phyloP scores from a whole-genome alignment of 2,329 filamentous ascomycete species.

The Davidsoniella eucalypti region DNA sequence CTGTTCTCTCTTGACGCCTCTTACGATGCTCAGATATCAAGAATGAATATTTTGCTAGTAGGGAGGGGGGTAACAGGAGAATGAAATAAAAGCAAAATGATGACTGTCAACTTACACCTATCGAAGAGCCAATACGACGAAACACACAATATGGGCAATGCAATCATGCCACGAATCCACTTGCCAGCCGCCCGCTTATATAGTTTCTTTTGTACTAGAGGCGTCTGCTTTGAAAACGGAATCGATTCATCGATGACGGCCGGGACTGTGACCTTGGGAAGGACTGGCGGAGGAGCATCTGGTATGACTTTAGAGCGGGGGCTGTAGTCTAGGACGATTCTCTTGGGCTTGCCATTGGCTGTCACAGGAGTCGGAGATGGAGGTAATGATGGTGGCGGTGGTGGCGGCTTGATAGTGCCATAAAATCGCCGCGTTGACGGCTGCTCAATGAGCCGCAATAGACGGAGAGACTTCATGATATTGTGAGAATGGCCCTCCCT shows the following conservation, averaged over 20 bases:
- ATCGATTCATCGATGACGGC: neutral
- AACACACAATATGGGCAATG: constrained; percentile 8
- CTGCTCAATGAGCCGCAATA: too few relatives aligned
- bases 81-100: neutral
- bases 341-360: too few relatives aligned
- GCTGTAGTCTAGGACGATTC: constrained; percentile 1
- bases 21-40: too few relatives aligned
- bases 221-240: constrained; percentile 10
- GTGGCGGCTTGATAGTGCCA: too few relatives aligned
- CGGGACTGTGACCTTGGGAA: neutral
- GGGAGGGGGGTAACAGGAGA: neutral
- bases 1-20: too few relatives aligned
- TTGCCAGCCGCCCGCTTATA: constrained; percentile 9
- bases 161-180: constrained; percentile 10
- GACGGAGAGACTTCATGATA: too few relatives aligned
- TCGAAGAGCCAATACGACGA: constrained; percentile 11
- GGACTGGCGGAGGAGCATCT: too few relatives aligned
- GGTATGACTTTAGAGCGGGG: neutral
- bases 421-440: too few relatives aligned
- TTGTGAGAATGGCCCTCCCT: too few relatives aligned
- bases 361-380: too few relatives aligned
- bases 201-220: constrained; percentile 9
- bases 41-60: too few relatives aligned
- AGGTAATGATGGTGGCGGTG: too few relatives aligned
- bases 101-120: neutral